Evolutionary conservation across 2,329 filamentous ascomycete genomes (phyloP).

Genomic region (Rosellinia necatrix): DNA sequence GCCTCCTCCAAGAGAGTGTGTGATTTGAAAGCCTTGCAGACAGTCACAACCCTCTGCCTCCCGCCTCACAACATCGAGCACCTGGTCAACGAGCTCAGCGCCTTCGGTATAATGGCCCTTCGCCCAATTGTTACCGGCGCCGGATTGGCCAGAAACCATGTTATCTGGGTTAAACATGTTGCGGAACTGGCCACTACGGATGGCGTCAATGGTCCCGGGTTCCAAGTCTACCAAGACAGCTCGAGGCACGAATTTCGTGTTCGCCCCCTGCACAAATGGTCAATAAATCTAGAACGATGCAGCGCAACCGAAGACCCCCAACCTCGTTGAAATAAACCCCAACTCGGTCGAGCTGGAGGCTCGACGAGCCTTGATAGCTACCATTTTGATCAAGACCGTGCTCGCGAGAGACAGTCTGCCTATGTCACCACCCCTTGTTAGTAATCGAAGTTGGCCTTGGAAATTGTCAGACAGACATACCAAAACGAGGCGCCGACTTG

Average conservation of each 20-base stretch:
- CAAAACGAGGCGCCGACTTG: constrained; percentile 99
- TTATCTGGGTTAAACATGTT: constrained; percentile 99
- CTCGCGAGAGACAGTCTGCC: constrained; percentile 84
- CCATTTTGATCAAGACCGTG: constrained; percentile 97
- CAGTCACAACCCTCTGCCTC: constrained; percentile 99
- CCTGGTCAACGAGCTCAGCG: constrained; percentile 97
- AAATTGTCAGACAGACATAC: too few relatives aligned
- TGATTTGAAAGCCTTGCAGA: constrained; percentile 99
- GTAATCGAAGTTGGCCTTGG: too few relatives aligned
- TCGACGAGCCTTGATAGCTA: constrained; percentile 96
- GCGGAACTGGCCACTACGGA: constrained; percentile 96
- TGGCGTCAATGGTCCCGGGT: constrained; percentile 99
- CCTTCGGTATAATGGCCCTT: constrained; percentile 99
- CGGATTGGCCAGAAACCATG: constrained; percentile 99
- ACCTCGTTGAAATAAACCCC: constrained; percentile 96
- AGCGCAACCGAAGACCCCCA: constrained; percentile 35
- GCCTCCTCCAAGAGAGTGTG: constrained; percentile 99
- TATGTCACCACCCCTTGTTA: too few relatives aligned
- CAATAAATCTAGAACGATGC: background rate
- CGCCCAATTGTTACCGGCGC: constrained; percentile 99
- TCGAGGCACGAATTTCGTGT: constrained; percentile 99
- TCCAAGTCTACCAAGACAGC: constrained; percentile 99
- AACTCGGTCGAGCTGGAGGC: constrained; percentile 99
- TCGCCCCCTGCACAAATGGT: constrained; percentile 69
- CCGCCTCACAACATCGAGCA: constrained; percentile 96